Conservation (phyloP, 495 filamentous ascomycete genomes). For the Oleoguttula mirabilis region DNA sequence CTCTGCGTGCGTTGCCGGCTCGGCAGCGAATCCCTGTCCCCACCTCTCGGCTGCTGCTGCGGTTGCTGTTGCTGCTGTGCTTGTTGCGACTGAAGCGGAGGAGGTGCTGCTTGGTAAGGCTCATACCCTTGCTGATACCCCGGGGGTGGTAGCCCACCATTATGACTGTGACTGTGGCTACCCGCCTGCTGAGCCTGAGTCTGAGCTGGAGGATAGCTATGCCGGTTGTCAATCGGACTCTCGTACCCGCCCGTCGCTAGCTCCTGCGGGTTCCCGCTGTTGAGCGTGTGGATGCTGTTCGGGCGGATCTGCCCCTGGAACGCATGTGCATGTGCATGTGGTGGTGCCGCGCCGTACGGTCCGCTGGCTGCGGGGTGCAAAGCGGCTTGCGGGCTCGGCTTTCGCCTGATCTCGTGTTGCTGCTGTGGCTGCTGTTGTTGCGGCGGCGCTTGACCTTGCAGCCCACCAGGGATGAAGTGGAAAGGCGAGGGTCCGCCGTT, state of each 20-base stretch:
- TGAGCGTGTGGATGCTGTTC: constrained; percentile 24
- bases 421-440: constrained; percentile 15
- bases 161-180: constrained; percentile 10
- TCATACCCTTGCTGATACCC: background rate
- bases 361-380: constrained; percentile 1
- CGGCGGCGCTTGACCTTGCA: constrained; percentile 9
- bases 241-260: constrained; percentile 30
- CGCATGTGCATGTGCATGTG: background rate
- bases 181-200: constrained; percentile 3
- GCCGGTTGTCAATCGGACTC: constrained; percentile 27
- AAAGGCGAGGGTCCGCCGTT: constrained; percentile 14
- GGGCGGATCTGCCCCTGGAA: constrained; percentile 16
- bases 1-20: constrained; percentile 10
- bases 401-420: constrained; percentile 13
- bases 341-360: constrained; percentile 1
- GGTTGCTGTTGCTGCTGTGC: background rate
- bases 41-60: background rate
- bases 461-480: constrained; percentile 19
- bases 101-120: background rate
- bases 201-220: constrained; percentile 16
- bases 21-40: constrained; percentile 10
- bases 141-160: background rate
- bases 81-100: background rate
- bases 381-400: constrained; percentile 13
- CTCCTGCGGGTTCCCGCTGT: constrained; percentile 29